A percentile compares a stretch with the other conserved stretches of the same genome.
These are phyloP conservation scores for Solanum boliviense DNA, from an alignment of 257 asterid species.

Conservation along the genomic window DNA sequence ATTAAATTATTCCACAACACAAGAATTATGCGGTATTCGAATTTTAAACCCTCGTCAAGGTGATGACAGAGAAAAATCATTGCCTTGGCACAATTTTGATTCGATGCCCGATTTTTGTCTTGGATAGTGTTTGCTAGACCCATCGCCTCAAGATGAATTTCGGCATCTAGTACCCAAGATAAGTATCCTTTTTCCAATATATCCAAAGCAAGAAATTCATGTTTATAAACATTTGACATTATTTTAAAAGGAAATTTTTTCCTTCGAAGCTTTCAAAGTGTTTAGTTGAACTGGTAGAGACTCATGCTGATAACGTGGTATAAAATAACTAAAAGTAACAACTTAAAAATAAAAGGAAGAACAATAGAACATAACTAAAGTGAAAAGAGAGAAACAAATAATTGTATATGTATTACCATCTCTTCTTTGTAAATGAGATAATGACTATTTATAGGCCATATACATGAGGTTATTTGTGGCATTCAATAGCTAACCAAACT, in stretches of 20 bases:
- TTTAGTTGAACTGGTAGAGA: background rate
- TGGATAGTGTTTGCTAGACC: background rate
- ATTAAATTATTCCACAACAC: background rate
- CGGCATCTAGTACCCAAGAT: background rate
- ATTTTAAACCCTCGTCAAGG: background rate
- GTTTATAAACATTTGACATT: background rate
- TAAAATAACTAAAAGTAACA: too few relatives aligned
- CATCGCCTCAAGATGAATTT: background rate
- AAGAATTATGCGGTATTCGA: background rate
- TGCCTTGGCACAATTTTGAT: background rate
- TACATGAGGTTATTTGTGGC: too few relatives aligned
- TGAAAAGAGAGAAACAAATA: background rate
- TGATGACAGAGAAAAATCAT: background rate
- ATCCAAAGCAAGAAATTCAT: too few relatives aligned
- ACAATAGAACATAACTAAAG: background rate
- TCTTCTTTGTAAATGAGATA: too few relatives aligned
- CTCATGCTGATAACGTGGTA: background rate
- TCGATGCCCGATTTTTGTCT: background rate
- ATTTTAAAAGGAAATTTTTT: too few relatives aligned
- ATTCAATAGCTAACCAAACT: too few relatives aligned
- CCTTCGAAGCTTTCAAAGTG: background rate
- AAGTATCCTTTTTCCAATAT: too few relatives aligned
- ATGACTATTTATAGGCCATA: too few relatives aligned
- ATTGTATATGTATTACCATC: background rate
- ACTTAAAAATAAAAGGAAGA: background rate